These are phyloP conservation scores for Neurospora terricola DNA, from an alignment of 495 filamentous ascomycete species.

Conservation along the genomic window DNA sequence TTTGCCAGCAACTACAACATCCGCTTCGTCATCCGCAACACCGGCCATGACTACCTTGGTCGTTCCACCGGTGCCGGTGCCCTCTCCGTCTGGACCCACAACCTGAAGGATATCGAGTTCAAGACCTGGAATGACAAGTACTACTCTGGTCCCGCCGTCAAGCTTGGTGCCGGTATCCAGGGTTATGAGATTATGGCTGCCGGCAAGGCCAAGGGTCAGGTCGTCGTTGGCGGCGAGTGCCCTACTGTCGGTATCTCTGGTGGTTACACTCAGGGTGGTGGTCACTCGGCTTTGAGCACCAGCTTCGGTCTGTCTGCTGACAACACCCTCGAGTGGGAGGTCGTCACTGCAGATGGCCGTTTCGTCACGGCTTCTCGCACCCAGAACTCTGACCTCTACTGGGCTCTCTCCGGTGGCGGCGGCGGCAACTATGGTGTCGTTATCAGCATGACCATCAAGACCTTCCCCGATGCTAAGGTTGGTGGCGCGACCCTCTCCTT, in stretches of 20 bases:
- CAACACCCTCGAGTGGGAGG: constrained; percentile 49
- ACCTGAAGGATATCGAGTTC: constrained; percentile 38
- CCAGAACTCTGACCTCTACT: constrained; percentile 47
- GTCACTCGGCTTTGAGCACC: constrained; percentile 44
- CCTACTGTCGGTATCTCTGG: constrained; percentile 43
- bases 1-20: constrained; percentile 38
- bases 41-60: constrained; percentile 36
- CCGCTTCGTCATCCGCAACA: constrained; percentile 39
- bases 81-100: constrained; percentile 42
- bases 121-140: constrained; percentile 26
- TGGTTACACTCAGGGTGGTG: constrained; percentile 52
- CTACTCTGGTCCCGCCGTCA: constrained; percentile 40
- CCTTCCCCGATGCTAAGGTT: constrained; percentile 26
- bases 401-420: constrained; percentile 51
- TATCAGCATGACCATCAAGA: constrained; percentile 31
- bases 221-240: constrained; percentile 44
- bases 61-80: constrained; percentile 44
- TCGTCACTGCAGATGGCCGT: constrained; percentile 40
- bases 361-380: constrained; percentile 37
- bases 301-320: constrained; percentile 53
- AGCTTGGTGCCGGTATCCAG: constrained; percentile 50
- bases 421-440: constrained; percentile 42
- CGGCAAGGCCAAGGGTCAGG: constrained; percentile 33
- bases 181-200: constrained; percentile 40
- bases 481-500: constrained; percentile 24